A percentile compares a stretch with the other conserved stretches of the same genome.
These are phyloP conservation scores for Thraustotheca clavata DNA, from an alignment of 352 stramenopile species.

Conservation along the genomic window DNA sequence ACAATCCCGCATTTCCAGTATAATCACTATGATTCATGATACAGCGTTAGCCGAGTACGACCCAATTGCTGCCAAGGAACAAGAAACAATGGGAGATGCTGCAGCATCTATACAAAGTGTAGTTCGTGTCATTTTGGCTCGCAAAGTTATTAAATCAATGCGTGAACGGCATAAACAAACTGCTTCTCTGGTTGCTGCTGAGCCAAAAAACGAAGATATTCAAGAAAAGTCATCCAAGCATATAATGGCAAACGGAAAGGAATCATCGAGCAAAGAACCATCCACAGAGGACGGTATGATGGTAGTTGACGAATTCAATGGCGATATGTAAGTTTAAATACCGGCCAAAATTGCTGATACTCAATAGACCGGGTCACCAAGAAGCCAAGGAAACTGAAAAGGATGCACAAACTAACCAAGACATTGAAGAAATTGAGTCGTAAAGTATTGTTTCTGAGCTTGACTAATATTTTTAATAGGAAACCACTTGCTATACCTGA, in stretches of 20 bases:
- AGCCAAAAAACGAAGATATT: not conserved
- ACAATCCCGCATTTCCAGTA: constrained; percentile 35
- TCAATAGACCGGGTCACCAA: too few relatives aligned
- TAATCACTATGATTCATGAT: constrained; percentile 30
- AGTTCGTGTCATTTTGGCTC: constrained; percentile 34
- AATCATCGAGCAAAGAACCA: not conserved
- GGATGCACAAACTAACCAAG: constrained; percentile 1
- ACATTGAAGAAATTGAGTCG: not conserved
- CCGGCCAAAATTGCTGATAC: too few relatives aligned
- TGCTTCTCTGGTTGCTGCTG: not conserved
- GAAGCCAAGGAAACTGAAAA: constrained; percentile 17
- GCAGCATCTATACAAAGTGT: constrained; percentile 39
- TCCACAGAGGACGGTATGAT: not conserved
- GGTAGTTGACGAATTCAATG: not conserved
- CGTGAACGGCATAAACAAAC: constrained; percentile 14
- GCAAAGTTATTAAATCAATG: constrained; percentile 37
- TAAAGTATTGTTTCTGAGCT: too few relatives aligned
- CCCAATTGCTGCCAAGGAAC: constrained; percentile 23
- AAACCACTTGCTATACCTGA: too few relatives aligned
- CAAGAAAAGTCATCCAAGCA: constrained; percentile 7
- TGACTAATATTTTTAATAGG: too few relatives aligned
- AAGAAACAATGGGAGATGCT: constrained; percentile 24
- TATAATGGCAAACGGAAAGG: not conserved
- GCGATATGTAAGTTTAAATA: too few relatives aligned
- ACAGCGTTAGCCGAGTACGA: constrained; percentile 37